Evolutionary conservation across 306 rosid species (phyloP), one percentile per base, ranked within the genome.

Genomic region (Alnus rubra): DNA sequence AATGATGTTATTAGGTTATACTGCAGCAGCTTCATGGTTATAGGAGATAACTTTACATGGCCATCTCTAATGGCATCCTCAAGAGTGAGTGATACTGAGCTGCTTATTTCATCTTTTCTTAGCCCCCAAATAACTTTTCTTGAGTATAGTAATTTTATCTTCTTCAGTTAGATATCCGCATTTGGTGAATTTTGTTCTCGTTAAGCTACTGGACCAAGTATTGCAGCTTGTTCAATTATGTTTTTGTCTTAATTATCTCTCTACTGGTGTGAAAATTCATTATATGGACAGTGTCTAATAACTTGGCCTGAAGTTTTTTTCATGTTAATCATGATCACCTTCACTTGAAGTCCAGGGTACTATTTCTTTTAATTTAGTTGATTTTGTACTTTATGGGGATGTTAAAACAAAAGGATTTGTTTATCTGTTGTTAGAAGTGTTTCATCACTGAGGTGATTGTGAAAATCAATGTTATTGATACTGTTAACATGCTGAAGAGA

Each of bases 171-270:
- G 89, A 87, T 87, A 75, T 78, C 83, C 67, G 49, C 81, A 49
- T 79, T 82, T 73, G 82, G 69, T 87, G 68, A 79, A 76, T 81
- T 84, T 87, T 90, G 83, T 88, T 78, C 82, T 79, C 76, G 74
- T 80, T 67, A 73, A 82, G 87, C 68, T 84, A 65, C 80, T 83
- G 90, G 75, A 83, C 80, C 75, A 18, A 76, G 85, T 76, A 80
- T 75, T 87, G 84, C 83, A 62, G 81, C 82, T 77, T 85, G 82
- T 78, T 77, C 39, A 63, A 63, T 72, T 13, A 10, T 74, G 77
- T 73, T 77, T 84, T 78, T 82, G 69, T 78, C 79, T 77, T 48
- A 44, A 67, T 76, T 56, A 69, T 71, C 39, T 68, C 60, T 37
- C 58, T 48, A 52, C 49, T 18, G 64, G 68, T 78, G 82, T 79